Evolutionary conservation across 2,329 filamentous ascomycete genomes (phyloP).

Genomic region (Penicillium glabrum): DNA sequence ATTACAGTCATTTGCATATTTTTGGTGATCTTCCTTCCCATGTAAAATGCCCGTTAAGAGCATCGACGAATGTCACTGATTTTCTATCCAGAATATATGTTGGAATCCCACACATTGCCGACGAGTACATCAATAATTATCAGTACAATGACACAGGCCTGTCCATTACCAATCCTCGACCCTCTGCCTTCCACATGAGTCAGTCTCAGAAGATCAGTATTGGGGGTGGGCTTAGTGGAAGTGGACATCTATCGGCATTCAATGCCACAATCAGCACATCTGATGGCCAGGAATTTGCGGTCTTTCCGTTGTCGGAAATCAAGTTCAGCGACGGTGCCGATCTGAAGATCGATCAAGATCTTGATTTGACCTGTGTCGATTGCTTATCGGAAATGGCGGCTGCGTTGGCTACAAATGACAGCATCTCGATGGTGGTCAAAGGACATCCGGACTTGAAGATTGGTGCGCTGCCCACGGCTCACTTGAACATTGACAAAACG

Average conservation of each 20-base stretch:
- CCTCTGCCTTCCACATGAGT: slow-evolving; percentile 22
- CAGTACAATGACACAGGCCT: slow-evolving; percentile 22
- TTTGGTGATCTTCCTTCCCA: slow-evolving; percentile 22
- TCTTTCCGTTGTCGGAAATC: slow-evolving; percentile 19
- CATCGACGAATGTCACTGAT: background rate
- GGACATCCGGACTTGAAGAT: slow-evolving; percentile 21
- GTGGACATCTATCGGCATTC: slow-evolving; percentile 22
- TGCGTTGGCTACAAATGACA: slow-evolving; percentile 16
- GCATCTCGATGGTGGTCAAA: slow-evolving; percentile 17
- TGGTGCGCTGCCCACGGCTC: slow-evolving; percentile 21
- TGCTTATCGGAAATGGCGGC: slow-evolving; percentile 23
- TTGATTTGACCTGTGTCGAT: slow-evolving; percentile 24
- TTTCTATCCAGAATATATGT: slow-evolving; percentile 20
- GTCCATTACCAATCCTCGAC: slow-evolving; percentile 25
- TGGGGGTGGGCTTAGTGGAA: slow-evolving; percentile 22
- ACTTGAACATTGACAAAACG: slow-evolving; percentile 25
- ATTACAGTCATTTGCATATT: slow-evolving; percentile 19
- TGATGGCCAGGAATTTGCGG: slow-evolving; percentile 15
- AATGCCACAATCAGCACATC: slow-evolving; percentile 20
- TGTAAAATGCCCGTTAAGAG: slow-evolving; percentile 11
- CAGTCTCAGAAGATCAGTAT: slow-evolving; percentile 17
- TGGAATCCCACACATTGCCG: slow-evolving; percentile 25
- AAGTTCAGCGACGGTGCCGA: slow-evolving; percentile 13
- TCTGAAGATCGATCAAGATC: slow-evolving; percentile 24
- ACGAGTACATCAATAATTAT: slow-evolving; percentile 25